phyloP scores from a whole-genome alignment of 306 rosid species.

The Lagenaria siceraria region DNA sequence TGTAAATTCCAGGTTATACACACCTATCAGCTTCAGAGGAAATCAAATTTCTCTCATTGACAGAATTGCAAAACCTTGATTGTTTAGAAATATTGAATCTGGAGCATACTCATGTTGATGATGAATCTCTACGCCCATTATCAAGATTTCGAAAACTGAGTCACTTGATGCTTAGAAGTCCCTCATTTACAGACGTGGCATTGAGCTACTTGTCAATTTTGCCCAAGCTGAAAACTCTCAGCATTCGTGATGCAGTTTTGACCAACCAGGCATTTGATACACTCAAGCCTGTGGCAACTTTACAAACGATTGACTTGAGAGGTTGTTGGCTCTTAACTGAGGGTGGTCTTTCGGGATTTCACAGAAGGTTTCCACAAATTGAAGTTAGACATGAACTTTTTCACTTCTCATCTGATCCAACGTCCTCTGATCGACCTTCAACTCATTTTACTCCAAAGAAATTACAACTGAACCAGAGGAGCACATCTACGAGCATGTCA shows the following conservation, averaged over 20 bases:
- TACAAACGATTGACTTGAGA: conserved; percentile 50
- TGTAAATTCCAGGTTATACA: conserved; percentile 37
- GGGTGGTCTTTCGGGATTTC: conserved; percentile 36
- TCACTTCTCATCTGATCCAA: conserved; percentile 21
- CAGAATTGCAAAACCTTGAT: conserved; percentile 36
- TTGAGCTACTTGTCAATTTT: conserved; percentile 49
- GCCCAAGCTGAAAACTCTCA: conserved; percentile 47
- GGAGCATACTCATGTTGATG: conserved; percentile 48
- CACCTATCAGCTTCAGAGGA: conserved; percentile 17
- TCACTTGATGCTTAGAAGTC: conserved; percentile 40
- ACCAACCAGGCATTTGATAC: conserved; percentile 49
- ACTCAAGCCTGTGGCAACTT: conserved; percentile 41
- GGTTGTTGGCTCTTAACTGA: conserved; percentile 87
- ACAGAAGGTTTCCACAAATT: conserved; percentile 51
- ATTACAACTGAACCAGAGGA: conserved; percentile 20
- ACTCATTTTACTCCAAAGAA: conserved; percentile 30
- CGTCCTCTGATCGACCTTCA: conserved; percentile 20
- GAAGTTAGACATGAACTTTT: conserved; percentile 57
- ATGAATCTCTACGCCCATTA: conserved; percentile 39
- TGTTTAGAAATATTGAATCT: conserved; percentile 54
- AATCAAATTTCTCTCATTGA: conserved; percentile 27
- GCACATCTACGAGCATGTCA: conserved; percentile 14
- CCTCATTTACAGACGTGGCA: conserved; percentile 50
- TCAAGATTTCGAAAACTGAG: conserved; percentile 44
- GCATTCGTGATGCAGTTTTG: conserved; percentile 56